Conservation (phyloP, 2,329 filamentous ascomycete genomes). For the Fusarium burgessii region DNA sequence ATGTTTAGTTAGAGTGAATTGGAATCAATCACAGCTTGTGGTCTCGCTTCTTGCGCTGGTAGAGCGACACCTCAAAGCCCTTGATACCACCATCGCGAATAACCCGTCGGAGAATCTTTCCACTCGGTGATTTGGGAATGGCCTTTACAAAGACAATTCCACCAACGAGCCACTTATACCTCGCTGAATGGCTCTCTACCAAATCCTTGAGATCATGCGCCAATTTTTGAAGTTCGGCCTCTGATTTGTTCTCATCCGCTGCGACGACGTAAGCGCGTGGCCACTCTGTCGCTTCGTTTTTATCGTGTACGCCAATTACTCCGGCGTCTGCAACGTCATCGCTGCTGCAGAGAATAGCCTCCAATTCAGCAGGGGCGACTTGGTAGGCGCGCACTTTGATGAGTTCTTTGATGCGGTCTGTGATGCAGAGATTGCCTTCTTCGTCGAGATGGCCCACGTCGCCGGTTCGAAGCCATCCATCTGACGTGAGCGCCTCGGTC, state of each 20-base stretch:
- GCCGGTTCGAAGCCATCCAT: slow-evolving; percentile 79
- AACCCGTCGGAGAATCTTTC: slow-evolving; percentile 60
- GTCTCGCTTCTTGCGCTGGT: slow-evolving; percentile 44
- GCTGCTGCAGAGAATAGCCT: slow-evolving; percentile 53
- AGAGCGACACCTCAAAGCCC: slow-evolving; percentile 47
- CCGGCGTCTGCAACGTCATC: slow-evolving; percentile 70
- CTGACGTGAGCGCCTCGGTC: slow-evolving; percentile 56
- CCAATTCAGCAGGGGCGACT: slow-evolving; percentile 67
- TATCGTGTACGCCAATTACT: slow-evolving; percentile 69
- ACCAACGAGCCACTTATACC: slow-evolving; percentile 76
- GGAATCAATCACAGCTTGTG: slow-evolving; percentile 28
- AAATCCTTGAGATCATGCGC: slow-evolving; percentile 67
- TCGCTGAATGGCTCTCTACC: slow-evolving; percentile 69
- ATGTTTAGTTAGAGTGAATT: background rate
- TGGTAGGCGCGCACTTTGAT: slow-evolving; percentile 73
- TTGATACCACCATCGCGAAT: slow-evolving; percentile 56
- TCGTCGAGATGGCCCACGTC: slow-evolving; percentile 73
- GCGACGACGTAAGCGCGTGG: slow-evolving; percentile 73
- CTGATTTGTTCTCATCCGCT: slow-evolving; percentile 40
- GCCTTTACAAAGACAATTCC: slow-evolving; percentile 76
- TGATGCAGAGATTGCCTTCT: slow-evolving; percentile 70
- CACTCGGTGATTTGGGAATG: slow-evolving; percentile 77
- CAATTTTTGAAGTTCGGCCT: slow-evolving; percentile 57
- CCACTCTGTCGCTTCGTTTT: slow-evolving; percentile 70
- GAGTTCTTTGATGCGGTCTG: slow-evolving; percentile 78